Evolutionary conservation across 106 monocot species (phyloP).

Genomic region (Ottelia alismoides): DNA sequence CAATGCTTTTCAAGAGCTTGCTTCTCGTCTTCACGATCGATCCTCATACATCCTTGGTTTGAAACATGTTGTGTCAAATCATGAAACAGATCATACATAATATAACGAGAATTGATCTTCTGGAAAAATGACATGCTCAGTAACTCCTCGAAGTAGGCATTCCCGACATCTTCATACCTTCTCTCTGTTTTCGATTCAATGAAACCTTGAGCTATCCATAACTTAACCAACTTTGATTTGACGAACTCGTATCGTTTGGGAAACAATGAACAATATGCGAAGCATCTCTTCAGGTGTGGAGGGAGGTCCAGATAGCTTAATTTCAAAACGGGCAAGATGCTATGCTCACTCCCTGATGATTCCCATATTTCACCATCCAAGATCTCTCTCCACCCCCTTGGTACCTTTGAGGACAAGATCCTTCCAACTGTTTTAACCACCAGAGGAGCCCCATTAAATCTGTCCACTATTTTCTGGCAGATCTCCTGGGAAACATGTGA

Average conservation of each 20-base stretch:
- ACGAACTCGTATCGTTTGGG: conserved; percentile 19
- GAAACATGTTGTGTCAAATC: background rate
- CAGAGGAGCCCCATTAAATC: conserved; percentile 20
- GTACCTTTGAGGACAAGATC: conserved; percentile 3
- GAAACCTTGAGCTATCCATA: conserved; percentile 11
- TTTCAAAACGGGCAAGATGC: conserved; percentile 9
- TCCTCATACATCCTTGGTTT: background rate
- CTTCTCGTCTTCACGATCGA: too few species aligned
- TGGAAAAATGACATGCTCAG: conserved; percentile 22
- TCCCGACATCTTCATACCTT: conserved; percentile 8
- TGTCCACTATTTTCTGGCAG: conserved; percentile 18
- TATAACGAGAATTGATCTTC: background rate
- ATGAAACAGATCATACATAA: background rate
- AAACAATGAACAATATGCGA: conserved; percentile 26
- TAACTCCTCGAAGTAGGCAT: conserved; percentile 3
- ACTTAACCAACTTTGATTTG: conserved; percentile 10
- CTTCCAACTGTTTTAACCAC: conserved; percentile 17
- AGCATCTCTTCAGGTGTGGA: conserved; percentile 6
- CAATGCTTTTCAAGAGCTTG: too few species aligned
- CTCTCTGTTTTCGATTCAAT: background rate
- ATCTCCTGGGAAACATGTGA: conserved; percentile 8
- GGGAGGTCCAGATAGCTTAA: conserved; percentile 12
- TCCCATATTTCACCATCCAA: conserved; percentile 14
- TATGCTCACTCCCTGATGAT: conserved; percentile 1
- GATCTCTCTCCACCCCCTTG: conserved; percentile 12